phyloP scores from a whole-genome alignment of 2,329 filamentous ascomycete species.

The Verticillium longisporum region DNA sequence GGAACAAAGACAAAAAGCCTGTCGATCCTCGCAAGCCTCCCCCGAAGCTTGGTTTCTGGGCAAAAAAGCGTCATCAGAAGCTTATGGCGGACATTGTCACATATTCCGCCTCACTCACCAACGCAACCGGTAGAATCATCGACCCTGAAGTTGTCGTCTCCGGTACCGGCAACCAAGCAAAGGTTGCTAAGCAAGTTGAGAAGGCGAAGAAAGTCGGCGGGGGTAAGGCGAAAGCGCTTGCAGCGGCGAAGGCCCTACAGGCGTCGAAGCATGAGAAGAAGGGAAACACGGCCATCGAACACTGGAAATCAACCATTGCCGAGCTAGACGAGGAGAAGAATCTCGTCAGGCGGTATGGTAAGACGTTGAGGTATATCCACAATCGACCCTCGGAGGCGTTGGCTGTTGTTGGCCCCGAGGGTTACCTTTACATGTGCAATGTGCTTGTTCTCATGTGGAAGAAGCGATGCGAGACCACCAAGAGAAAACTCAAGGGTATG shows the following conservation, averaged over 20 bases:
- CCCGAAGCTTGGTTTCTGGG: slow-evolving; percentile 16
- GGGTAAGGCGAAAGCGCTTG: slow-evolving; percentile 29
- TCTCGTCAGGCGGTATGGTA: slow-evolving; percentile 37
- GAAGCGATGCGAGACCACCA: not conserved
- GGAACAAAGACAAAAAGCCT: slow-evolving; percentile 53
- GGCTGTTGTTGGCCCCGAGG: slow-evolving; percentile 21
- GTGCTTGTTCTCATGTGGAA: slow-evolving; percentile 15
- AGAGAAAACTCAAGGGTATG: not conserved
- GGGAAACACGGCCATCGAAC: slow-evolving; percentile 22
- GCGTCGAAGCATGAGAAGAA: slow-evolving; percentile 23
- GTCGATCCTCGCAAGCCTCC: slow-evolving; percentile 26
- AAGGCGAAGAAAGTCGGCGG: slow-evolving; percentile 16
- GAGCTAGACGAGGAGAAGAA: slow-evolving; percentile 38
- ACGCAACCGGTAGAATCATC: slow-evolving; percentile 53
- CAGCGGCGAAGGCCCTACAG: slow-evolving; percentile 25
- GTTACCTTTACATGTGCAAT: slow-evolving; percentile 27
- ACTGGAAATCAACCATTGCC: slow-evolving; percentile 36
- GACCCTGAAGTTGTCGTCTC: slow-evolving; percentile 57
- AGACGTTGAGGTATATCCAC: slow-evolving; percentile 38
- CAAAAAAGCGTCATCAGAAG: slow-evolving; percentile 47
- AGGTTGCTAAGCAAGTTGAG: slow-evolving; percentile 5
- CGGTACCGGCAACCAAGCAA: slow-evolving; percentile 9
- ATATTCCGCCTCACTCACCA: slow-evolving; percentile 66
- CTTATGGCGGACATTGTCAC: slow-evolving; percentile 61
- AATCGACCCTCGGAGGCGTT: slow-evolving; percentile 27